Evolutionary conservation across 148 eudicot genomes (phyloP).

Genomic region (Rhododendron mucronatum): DNA sequence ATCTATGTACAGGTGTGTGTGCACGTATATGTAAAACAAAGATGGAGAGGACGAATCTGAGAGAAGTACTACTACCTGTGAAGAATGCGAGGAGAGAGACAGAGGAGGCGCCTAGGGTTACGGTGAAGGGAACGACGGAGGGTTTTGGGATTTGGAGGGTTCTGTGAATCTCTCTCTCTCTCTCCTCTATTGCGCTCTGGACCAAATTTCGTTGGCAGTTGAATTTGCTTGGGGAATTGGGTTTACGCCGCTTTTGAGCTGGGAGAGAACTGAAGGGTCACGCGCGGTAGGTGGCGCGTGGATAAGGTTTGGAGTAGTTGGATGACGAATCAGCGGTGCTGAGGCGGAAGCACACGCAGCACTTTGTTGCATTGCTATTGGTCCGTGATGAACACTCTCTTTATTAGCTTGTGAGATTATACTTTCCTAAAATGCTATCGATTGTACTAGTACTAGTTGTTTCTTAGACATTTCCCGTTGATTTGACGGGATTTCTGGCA

Average conservation of each 20-base stretch:
- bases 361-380: neutral
- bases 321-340: neutral
- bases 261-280: neutral
- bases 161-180: neutral
- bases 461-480: neutral
- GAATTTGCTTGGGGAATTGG: conserved; percentile 2
- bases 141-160: neutral
- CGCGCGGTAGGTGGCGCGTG: neutral
- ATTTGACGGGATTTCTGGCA: neutral
- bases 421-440: neutral
- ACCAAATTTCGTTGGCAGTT: neutral
- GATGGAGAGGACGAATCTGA: neutral
- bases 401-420: neutral
- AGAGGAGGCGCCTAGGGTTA: conserved; percentile 5
- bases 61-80: neutral
- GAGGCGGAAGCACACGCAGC: neutral
- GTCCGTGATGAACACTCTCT: neutral
- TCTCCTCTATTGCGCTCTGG: neutral
- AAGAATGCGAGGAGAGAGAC: conserved; percentile 8
- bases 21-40: neutral
- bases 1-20: no score
- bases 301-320: neutral
- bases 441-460: no score
- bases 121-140: conserved; percentile 4
- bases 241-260: conserved; percentile 4